A percentile compares a stretch with the other conserved stretches of the same genome.
These are phyloP conservation scores for Fulvia fulva DNA, from an alignment of 2,329 filamentous ascomycete genomes.

Conservation along the genomic window DNA sequence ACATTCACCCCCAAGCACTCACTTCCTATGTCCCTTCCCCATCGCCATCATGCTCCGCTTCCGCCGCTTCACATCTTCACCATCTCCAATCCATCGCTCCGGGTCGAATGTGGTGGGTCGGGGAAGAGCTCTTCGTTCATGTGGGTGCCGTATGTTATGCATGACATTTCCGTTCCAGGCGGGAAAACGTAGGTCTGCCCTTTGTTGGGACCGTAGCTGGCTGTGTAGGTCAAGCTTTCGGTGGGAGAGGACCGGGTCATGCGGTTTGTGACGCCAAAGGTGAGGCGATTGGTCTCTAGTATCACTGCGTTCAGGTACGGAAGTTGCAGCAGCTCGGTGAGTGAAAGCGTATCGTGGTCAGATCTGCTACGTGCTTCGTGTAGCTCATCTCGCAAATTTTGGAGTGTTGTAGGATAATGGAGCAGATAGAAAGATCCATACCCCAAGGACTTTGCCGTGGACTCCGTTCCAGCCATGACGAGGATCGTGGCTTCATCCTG, in stretches of 20 bases:
- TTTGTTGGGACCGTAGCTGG: conserved; percentile 28
- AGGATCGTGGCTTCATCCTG: conserved; percentile 32
- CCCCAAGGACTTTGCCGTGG: conserved; percentile 26
- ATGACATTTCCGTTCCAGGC: not conserved
- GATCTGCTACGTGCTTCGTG: not conserved
- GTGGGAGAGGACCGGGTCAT: conserved; percentile 3
- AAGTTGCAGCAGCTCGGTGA: conserved; percentile 5
- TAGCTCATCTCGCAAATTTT: conserved; percentile 22
- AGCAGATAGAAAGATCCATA: conserved; percentile 26
- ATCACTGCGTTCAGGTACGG: conserved; percentile 12
- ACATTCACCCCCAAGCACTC: conserved; percentile 5
- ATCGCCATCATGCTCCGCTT: conserved; percentile 8
- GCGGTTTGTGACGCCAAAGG: conserved; percentile 12
- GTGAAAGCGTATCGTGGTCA: not conserved
- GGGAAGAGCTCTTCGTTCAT: conserved; percentile 1
- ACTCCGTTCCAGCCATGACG: conserved; percentile 29
- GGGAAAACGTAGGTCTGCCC: not conserved
- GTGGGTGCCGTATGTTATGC: not conserved
- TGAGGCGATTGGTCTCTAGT: conserved; percentile 5
- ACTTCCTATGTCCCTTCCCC: conserved; percentile 6
- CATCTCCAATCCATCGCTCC: conserved; percentile 1
- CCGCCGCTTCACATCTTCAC: conserved; percentile 2
- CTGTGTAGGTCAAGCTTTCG: conserved; percentile 25
- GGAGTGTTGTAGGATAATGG: conserved; percentile 17
- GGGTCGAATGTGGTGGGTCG: not conserved